Evolutionary conservation across 768 basidiomycete species (phyloP), one percentile per base, ranked within the genome.

Genomic region (Mycena rosella): DNA sequence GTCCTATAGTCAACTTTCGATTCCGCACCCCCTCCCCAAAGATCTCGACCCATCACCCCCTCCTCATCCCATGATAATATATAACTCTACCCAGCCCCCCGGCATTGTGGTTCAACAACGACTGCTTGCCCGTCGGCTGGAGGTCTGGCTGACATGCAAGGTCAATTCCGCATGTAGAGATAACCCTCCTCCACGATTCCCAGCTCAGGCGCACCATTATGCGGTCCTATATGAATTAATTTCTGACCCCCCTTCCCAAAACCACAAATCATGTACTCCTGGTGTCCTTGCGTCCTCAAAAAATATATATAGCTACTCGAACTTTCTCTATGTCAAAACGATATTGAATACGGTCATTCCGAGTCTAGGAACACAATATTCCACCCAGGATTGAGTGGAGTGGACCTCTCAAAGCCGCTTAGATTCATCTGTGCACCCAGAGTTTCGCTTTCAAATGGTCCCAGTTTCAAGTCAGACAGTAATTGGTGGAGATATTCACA

Each of bases 131-230:
- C 32, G 52, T 53, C 32, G 32, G 52, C 32, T 53, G 13, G n/a
- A 32, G 20, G 20, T 53, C n/a, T 34, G 32, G 32, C 18, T 53
- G 52, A 36, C 52, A 53, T 53, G 32, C 30, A 53, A 53, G 52
- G 52, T 34, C 54, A 32, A 53, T 51, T 51, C 49, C 26, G 17
- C 51, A 52, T 52, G 32, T 15, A 52, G 6, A 52, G 22, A 29
- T 32, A 52, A 29, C 29, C 30, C 51, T 52, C 51, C 51, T 52
- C 9, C 51, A 6, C 15, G 17, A 18, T 52, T 13, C 30, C 15
- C 24, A 30, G 51, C 51, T n/a, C 51, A 29, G 32, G 51, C 51
- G 51, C 51, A 18, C 30, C 9, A 52, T 52, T 52, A 32, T 52
- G 5, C 7, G 30, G 30, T 52, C 51, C 30, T 29, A 52, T 22